A percentile compares a stretch with the other conserved stretches of the same genome.
These are phyloP conservation scores for Teratosphaeria destructans DNA, from an alignment of 2,329 filamentous ascomycete species.

Conservation along the genomic window DNA sequence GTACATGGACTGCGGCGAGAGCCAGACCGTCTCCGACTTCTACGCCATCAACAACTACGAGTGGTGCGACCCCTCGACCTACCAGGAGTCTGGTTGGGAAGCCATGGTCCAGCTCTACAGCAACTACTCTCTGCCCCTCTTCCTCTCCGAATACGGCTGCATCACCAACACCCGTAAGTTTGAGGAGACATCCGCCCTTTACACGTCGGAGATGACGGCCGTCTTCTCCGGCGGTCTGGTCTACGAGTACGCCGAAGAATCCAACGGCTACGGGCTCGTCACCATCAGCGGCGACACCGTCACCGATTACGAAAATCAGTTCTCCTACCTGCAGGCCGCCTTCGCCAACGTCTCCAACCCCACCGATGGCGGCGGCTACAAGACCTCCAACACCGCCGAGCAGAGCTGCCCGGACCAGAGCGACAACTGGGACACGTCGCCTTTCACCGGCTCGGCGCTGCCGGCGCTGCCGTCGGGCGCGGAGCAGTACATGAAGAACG, in stretches of 20 bases:
- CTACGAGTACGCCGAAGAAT: constrained; percentile 82
- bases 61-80: constrained; percentile 64
- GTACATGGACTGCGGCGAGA: constrained; percentile 80
- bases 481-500: constrained; percentile 45
- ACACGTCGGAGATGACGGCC: constrained; percentile 67
- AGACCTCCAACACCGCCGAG: constrained; percentile 35
- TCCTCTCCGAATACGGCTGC: constrained; percentile 82
- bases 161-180: constrained; percentile 71
- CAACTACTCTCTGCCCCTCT: constrained; percentile 76
- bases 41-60: constrained; percentile 85
- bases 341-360: constrained; percentile 42
- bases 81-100: constrained; percentile 64
- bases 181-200: constrained; percentile 65
- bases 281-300: constrained; percentile 42
- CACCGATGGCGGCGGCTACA: constrained; percentile 47
- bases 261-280: constrained; percentile 70
- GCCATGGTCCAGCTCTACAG: constrained; percentile 77
- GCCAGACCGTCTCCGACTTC: constrained; percentile 72
- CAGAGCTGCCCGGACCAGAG: constrained; percentile 44
- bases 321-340: constrained; percentile 43
- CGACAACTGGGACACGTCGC: constrained; percentile 45
- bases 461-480: constrained; percentile 48
- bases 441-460: constrained; percentile 34
- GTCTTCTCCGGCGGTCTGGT: constrained; percentile 92
- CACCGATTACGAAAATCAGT: constrained; percentile 49